Evolutionary conservation across 164 flowering plant species (phyloP).

Genomic region (Macadamia integrifolia): DNA sequence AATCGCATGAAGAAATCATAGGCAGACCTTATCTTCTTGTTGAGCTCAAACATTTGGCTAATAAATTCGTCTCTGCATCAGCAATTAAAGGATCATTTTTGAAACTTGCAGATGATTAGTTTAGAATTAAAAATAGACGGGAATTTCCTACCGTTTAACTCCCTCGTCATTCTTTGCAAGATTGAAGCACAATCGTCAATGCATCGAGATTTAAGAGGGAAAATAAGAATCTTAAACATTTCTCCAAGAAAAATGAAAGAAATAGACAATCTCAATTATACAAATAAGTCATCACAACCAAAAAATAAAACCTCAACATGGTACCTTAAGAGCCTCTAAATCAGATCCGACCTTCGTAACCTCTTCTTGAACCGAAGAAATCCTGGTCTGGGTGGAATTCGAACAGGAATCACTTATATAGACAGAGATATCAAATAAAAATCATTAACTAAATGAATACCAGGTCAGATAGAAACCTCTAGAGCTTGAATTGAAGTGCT

Average conservation of each 20-base stretch:
- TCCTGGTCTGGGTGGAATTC: slow-evolving; percentile 41
- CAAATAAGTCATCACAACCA: not conserved
- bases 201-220: not conserved
- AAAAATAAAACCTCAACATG: not conserved
- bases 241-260: not conserved
- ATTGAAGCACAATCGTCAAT: slow-evolving; percentile 5
- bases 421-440: not conserved
- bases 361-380: slow-evolving; percentile 47
- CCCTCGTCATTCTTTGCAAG: slow-evolving; percentile 39
- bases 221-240: not conserved
- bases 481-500: slow-evolving; percentile 52
- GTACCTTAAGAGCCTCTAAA: slow-evolving; percentile 55
- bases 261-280: not conserved
- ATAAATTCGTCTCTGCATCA: slow-evolving; percentile 65
- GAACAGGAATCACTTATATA: slow-evolving; percentile 1
- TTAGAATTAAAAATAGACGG: not conserved
- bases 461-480: slow-evolving; percentile 36
- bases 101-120: not conserved
- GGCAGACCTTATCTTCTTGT: slow-evolving; percentile 55
- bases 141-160: slow-evolving; percentile 33
- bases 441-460: not conserved
- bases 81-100: not conserved
- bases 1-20: not conserved
- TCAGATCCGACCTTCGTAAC: slow-evolving; percentile 41
- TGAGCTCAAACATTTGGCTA: slow-evolving; percentile 46